A percentile compares a stretch with the other conserved stretches of the same genome.
Conservation (phyloP, 2,329 filamentous ascomycete species). For the Pseudonectria buxi region DNA sequence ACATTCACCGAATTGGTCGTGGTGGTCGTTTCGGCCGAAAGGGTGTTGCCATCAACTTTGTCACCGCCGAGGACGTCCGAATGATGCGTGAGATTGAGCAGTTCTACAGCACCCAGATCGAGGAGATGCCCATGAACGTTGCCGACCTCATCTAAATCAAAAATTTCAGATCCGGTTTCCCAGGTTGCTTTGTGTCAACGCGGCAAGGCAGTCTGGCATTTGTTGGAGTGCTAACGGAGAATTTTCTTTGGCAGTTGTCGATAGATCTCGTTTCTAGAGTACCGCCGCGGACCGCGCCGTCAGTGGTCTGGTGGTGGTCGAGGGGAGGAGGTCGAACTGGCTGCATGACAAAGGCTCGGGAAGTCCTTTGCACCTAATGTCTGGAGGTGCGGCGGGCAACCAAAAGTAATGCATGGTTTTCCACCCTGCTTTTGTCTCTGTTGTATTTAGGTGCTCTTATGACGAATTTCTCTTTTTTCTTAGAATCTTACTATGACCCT, state of each 20-base stretch:
- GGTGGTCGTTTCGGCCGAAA: slow-evolving; percentile 99
- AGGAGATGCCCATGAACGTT: slow-evolving; percentile 99
- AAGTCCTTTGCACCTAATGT: slow-evolving; percentile 33
- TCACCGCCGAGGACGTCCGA: slow-evolving; percentile 96
- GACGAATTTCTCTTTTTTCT: slow-evolving; percentile 20
- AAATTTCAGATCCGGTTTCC: slow-evolving; percentile 17
- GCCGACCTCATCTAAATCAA: slow-evolving; percentile 63
- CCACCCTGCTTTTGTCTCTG: slow-evolving; percentile 27
- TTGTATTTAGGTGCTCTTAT: slow-evolving; percentile 33
- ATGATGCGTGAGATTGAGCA: slow-evolving; percentile 99
- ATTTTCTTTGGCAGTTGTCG: slow-evolving; percentile 30
- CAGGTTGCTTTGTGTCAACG: slow-evolving; percentile 17
- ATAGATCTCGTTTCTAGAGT: slow-evolving; percentile 36
- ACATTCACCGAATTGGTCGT: slow-evolving; percentile 99
- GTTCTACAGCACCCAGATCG: slow-evolving; percentile 99
- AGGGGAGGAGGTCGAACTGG: slow-evolving; percentile 26
- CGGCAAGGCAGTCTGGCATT: slow-evolving; percentile 23
- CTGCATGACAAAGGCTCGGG: slow-evolving; percentile 32
- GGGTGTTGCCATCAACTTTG: slow-evolving; percentile 99
- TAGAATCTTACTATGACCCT: background rate
- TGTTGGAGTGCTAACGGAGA: slow-evolving; percentile 24
- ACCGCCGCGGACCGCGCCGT: slow-evolving; percentile 21
- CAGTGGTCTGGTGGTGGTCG: slow-evolving; percentile 24
- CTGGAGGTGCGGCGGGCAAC: slow-evolving; percentile 32
- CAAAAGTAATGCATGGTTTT: slow-evolving; percentile 38